Percentiles rank a stretch among this genome's conserved stretches.
These are phyloP conservation scores for Prunus kanzakura DNA, from an alignment of 306 rosid genomes.

Conservation along the genomic window DNA sequence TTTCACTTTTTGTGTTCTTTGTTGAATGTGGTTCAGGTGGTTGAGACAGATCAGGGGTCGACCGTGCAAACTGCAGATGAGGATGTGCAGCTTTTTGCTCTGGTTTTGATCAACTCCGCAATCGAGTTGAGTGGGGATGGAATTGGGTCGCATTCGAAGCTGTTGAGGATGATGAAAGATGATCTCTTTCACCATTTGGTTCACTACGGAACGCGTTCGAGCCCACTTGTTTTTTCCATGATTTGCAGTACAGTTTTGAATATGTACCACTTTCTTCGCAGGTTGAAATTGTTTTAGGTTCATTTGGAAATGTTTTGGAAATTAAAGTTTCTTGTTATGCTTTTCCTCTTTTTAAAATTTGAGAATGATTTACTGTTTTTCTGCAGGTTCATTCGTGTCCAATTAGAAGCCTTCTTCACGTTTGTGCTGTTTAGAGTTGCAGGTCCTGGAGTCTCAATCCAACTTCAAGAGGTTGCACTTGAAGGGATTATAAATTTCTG, in stretches of 20 bases:
- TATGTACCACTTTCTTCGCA: constrained; percentile 69
- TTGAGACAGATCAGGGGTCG: constrained; percentile 53
- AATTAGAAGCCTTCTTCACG: constrained; percentile 72
- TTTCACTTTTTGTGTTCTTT: constrained; percentile 83
- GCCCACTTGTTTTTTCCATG: constrained; percentile 83
- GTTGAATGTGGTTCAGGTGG: constrained; percentile 64
- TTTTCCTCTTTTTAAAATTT: not conserved
- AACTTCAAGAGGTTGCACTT: constrained; percentile 83
- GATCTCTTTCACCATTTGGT: constrained; percentile 89
- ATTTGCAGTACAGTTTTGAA: constrained; percentile 91
- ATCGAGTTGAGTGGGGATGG: constrained; percentile 76
- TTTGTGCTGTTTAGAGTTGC: constrained; percentile 52
- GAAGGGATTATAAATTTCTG: constrained; percentile 87
- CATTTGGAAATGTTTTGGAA: not conserved
- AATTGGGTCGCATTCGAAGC: constrained; percentile 69
- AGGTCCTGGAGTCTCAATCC: constrained; percentile 46
- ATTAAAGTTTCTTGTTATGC: not conserved
- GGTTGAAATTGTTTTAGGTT: constrained; percentile 35
- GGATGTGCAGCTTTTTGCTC: constrained; percentile 75
- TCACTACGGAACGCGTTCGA: constrained; percentile 68
- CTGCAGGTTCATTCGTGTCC: constrained; percentile 66
- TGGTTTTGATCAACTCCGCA: constrained; percentile 75
- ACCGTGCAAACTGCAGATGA: constrained; percentile 55
- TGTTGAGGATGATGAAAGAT: constrained; percentile 85
- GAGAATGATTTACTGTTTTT: not conserved